Conservation (phyloP, 768 basidiomycete species). For the Boletus reticuloceps region DNA sequence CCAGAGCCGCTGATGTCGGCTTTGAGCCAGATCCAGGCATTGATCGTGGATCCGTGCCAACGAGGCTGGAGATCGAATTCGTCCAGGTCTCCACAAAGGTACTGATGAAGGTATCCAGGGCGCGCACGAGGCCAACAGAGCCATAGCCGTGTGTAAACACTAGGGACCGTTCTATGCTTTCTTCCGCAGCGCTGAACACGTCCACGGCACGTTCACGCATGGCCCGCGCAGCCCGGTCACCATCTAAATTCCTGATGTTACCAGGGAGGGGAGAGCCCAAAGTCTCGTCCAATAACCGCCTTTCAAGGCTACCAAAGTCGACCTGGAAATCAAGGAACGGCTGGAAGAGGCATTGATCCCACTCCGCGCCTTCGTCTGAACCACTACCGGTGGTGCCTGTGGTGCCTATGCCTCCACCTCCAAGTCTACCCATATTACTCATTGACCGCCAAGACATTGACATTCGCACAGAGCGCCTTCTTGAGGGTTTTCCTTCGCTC, state of each 20-base stretch:
- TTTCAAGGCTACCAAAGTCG: constrained; percentile 80
- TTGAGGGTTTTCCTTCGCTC: constrained; percentile 31
- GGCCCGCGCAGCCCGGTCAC: constrained; percentile 52
- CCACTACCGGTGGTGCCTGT: background rate
- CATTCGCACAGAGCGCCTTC: constrained; percentile 60
- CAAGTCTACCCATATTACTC: constrained; percentile 18
- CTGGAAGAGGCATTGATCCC: constrained; percentile 92
- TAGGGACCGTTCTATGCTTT: constrained; percentile 70
- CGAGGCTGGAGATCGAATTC: constrained; percentile 44
- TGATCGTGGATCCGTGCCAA: constrained; percentile 28
- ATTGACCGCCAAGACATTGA: constrained; percentile 60
- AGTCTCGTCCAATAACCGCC: constrained; percentile 58
- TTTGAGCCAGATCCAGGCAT: constrained; percentile 28
- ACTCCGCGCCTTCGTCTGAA: constrained; percentile 44
- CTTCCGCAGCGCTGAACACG: constrained; percentile 76
- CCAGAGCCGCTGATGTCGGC: constrained; percentile 20
- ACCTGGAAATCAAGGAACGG: constrained; percentile 91
- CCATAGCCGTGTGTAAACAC: constrained; percentile 91
- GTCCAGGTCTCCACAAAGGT: constrained; percentile 69
- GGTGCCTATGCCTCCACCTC: constrained; percentile 10
- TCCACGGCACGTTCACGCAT: constrained; percentile 75
- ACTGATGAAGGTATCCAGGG: constrained; percentile 69
- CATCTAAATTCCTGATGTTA: constrained; percentile 21
- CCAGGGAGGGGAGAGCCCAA: constrained; percentile 47
- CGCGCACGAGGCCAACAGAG: constrained; percentile 64